These are phyloP conservation scores for Silene conica DNA, from an alignment of 148 eudicot species.

Conservation along the genomic window DNA sequence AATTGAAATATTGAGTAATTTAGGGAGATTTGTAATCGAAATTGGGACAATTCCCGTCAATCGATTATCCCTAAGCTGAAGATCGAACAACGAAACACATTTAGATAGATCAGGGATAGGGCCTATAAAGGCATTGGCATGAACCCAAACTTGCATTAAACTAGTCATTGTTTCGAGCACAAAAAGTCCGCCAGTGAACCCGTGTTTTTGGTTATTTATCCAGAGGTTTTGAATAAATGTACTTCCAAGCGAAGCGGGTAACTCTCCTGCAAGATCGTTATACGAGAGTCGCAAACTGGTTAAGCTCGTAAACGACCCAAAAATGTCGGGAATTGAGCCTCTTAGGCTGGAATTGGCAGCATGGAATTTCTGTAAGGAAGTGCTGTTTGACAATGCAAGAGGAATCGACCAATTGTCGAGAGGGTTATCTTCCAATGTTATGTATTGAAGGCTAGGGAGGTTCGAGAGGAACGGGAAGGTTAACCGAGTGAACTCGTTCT, in stretches of 20 bases:
- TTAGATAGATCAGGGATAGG: conserved; percentile 33
- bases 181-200: conserved; percentile 47
- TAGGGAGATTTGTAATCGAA: conserved; percentile 28
- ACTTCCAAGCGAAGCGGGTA: conserved; percentile 50
- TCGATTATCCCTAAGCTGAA: conserved; percentile 39
- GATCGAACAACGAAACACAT: conserved; percentile 30
- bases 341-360: conserved; percentile 31
- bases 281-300: conserved; percentile 47
- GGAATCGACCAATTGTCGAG: conserved; percentile 50
- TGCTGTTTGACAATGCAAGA: conserved; percentile 22
- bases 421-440: conserved; percentile 46
- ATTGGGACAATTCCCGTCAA: conserved; percentile 34
- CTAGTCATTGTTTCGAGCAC: conserved; percentile 47
- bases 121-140: conserved; percentile 32
- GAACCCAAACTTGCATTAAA: conserved; percentile 37
- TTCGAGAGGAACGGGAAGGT: conserved; percentile 34
- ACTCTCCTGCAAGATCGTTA: conserved; percentile 52
- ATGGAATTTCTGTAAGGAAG: conserved; percentile 27
- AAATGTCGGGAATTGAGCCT: conserved; percentile 60
- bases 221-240: conserved; percentile 42
- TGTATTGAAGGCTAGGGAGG: conserved; percentile 35
- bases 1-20: conserved; percentile 27
- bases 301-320: conserved; percentile 35
- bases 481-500: conserved; percentile 36
- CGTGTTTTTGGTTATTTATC: conserved; percentile 56